A percentile compares a stretch with the other conserved stretches of the same genome.
phyloP scores from a whole-genome alignment of 805 yeast genomes.

The Candida morakotiae region DNA sequence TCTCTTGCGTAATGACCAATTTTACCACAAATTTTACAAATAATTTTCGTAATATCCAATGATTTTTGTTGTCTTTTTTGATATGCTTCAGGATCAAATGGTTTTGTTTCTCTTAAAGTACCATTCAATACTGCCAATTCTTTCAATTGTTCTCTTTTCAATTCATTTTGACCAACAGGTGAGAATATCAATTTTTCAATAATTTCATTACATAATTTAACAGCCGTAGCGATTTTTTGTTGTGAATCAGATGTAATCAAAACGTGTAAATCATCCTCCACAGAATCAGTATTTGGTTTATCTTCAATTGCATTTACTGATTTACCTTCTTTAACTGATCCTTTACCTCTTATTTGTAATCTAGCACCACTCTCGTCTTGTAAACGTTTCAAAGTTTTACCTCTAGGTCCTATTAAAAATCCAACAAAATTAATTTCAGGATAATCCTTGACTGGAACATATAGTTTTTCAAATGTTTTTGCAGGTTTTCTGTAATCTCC shows the following conservation, averaged over 20 bases:
- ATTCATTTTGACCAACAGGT: conserved; percentile 91
- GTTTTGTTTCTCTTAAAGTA: conserved; percentile 76
- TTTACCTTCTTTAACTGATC: conserved; percentile 92
- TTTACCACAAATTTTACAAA: conserved; percentile 76
- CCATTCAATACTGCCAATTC: conserved; percentile 94
- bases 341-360: conserved; percentile 90
- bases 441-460: conserved; percentile 78
- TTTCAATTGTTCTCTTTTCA: conserved; percentile 84
- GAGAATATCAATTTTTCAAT: conserved; percentile 80
- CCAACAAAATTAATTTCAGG: conserved; percentile 95
- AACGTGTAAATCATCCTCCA: conserved; percentile 79
- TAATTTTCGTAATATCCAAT: conserved; percentile 49
- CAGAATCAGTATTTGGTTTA: conserved; percentile 10
- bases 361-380: conserved; percentile 85
- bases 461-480: conserved; percentile 74
- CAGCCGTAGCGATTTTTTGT: conserved; percentile 72
- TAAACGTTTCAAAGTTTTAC: conserved; percentile 75
- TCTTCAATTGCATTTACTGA: conserved; percentile 44
- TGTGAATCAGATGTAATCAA: conserved; percentile 78
- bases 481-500: conserved; percentile 66
- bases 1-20: conserved; percentile 87
- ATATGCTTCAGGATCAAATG: conserved; percentile 43
- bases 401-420: conserved; percentile 89
- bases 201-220: conserved; percentile 67
- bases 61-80: conserved; percentile 17